Base-by-base conservation (phyloP, 257 asterid genomes). In the Fraxinus americana region DNA sequence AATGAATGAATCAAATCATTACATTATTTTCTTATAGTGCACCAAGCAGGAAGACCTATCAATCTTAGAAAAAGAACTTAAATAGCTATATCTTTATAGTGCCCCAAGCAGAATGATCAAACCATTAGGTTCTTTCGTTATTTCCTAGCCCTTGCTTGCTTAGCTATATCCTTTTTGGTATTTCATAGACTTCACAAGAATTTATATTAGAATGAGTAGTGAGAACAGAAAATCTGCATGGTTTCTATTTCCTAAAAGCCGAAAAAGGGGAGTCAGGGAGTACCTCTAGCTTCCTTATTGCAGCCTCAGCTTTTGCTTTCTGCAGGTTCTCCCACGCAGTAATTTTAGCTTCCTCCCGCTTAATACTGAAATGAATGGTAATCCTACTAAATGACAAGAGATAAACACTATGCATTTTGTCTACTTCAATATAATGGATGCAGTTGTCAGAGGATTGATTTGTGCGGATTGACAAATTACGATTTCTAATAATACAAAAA, bases 221-320 rank as follows among this genome's bases (percentile, higher is more conserved):
- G 75, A 63, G 67, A 80, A 63, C 3, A 39, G 77, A 67, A 72
- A 35, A 30, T 74, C 30, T 21, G 29, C 27, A 27, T 25, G 2
- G 68, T 61, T 61, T 61, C 34, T 61, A 34, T 23, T 29, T 66
- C 10, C 19, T 23, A 30, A 57, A 67, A 34, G 36, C 3, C 23
- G 25, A 67, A 57, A 70, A 36, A 72, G 70, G 57, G 75, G 36
- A 54, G 57, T 67, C 4, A 61, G 73, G 66, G 65, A 43, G 48
- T 83, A 91, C 97, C 95, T 91, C 97, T 41, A 91, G 85, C 83
- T 91, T 91, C 79, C 90, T 84, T 70, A 91, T 85, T 35, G 93
- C 89, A 78, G 97, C 89, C 82, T 91, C 97, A 17, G 97, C 97
- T 88, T 90, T 91, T 57, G 97, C 97, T 82, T 90, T 91, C 83